A percentile compares a stretch with the other conserved stretches of the same genome.
Evolutionary conservation across 148 eudicot genomes (phyloP).

Genomic region (Vaccinium macrocarpon): DNA sequence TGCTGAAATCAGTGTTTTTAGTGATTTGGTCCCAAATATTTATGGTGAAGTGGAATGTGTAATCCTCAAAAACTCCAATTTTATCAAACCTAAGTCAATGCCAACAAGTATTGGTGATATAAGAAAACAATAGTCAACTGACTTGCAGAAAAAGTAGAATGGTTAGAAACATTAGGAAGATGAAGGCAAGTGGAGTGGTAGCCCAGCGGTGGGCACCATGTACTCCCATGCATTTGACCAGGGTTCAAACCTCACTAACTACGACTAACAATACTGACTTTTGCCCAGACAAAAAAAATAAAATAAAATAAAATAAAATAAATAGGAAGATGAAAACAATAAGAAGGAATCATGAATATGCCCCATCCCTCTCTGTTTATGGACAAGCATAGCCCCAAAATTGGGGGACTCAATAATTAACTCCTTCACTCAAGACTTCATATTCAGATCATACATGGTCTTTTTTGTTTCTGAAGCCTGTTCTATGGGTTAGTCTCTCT

Average conservation of each 20-base stretch:
- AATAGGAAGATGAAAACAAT: not conserved
- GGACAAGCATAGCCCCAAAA: not conserved
- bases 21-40: slow-evolving; percentile 61
- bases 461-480: not conserved
- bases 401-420: not conserved
- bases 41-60: slow-evolving; percentile 49
- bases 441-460: not conserved
- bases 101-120: slow-evolving; percentile 18
- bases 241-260: too few relatives aligned
- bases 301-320: too few relatives aligned
- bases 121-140: not conserved
- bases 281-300: not conserved
- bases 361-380: not conserved
- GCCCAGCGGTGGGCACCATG: too few relatives aligned
- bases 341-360: not conserved
- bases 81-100: slow-evolving; percentile 45
- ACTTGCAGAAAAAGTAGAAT: slow-evolving; percentile 10
- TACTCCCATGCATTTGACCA: too few relatives aligned
- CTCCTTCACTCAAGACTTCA: not conserved
- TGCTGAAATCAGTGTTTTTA: slow-evolving; percentile 22
- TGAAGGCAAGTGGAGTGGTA: too few relatives aligned
- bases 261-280: too few relatives aligned
- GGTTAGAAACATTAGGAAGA: not conserved
- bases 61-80: slow-evolving; percentile 40
- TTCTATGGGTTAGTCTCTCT: not conserved